These are phyloP conservation scores for Tolypocladium capitatum DNA, from an alignment of 2,329 filamentous ascomycete species.

Conservation along the genomic window DNA sequence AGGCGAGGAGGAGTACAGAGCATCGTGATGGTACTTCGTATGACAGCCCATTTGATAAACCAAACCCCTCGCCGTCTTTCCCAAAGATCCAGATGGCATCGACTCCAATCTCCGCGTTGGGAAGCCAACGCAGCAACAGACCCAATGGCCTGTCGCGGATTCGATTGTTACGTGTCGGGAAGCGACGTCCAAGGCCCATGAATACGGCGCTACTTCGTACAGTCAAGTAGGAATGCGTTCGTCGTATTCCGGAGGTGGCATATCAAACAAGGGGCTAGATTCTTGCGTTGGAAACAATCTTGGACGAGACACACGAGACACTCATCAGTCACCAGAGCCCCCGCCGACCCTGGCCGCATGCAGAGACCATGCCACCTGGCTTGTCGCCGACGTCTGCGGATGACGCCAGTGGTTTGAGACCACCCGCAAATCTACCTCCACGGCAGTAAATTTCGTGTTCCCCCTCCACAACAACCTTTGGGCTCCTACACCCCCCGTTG, in stretches of 20 bases:
- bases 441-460: slow-evolving; percentile 7
- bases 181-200: neutral
- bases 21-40: neutral
- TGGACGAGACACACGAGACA: neutral
- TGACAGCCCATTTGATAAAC: neutral
- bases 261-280: neutral
- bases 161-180: neutral
- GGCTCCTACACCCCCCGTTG: slow-evolving; percentile 1
- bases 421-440: slow-evolving; percentile 5
- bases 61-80: neutral
- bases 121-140: neutral
- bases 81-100: neutral
- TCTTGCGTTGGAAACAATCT: neutral
- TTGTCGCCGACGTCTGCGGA: neutral
- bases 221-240: neutral
- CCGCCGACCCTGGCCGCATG: neutral
- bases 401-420: slow-evolving; percentile 4
- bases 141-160: neutral
- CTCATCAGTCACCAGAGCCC: neutral
- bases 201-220: neutral
- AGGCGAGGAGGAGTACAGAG: neutral
- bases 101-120: neutral
- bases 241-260: no score
- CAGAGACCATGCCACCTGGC: neutral
- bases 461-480: slow-evolving; percentile 5